Conservation (phyloP, 2,329 filamentous ascomycete genomes). For the Pseudophaeomoniella oleicola region DNA sequence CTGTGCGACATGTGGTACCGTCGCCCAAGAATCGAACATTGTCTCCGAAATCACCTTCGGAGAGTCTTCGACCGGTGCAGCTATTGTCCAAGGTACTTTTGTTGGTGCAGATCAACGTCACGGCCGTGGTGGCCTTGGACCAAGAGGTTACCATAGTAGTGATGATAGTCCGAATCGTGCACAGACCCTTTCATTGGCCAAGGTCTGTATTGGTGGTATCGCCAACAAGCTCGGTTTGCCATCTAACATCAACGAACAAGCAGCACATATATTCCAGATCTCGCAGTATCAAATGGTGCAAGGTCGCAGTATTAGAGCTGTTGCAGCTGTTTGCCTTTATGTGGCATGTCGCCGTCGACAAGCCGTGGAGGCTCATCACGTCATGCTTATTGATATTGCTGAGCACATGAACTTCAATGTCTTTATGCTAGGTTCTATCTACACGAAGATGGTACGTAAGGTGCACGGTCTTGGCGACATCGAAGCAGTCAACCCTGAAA, state of each 20-base stretch:
- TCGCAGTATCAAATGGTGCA: conserved; percentile 67
- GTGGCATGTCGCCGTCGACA: conserved; percentile 57
- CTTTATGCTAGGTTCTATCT: conserved; percentile 78
- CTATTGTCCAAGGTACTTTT: conserved; percentile 79
- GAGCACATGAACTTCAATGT: conserved; percentile 60
- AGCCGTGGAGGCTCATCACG: conserved; percentile 40
- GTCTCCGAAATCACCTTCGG: conserved; percentile 86
- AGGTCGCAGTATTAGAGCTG: conserved; percentile 70
- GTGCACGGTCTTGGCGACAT: conserved; percentile 20
- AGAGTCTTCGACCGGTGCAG: conserved; percentile 71
- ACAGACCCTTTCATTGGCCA: conserved; percentile 11
- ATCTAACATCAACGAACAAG: conserved; percentile 37
- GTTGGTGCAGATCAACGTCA: conserved; percentile 76
- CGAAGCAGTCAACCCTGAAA: conserved; percentile 66
- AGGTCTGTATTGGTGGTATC: conserved; percentile 42
- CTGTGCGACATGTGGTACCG: conserved; percentile 72
- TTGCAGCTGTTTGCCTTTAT: conserved; percentile 84
- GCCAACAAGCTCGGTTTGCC: conserved; percentile 46
- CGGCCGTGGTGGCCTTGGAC: conserved; percentile 43
- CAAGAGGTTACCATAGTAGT: conserved; percentile 27
- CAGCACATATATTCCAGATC: conserved; percentile 61
- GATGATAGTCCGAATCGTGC: conserved; percentile 19
- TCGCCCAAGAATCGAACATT: conserved; percentile 79
- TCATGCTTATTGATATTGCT: conserved; percentile 92
- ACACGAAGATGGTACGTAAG: conserved; percentile 60